Evolutionary conservation across 2,329 filamentous ascomycete genomes (phyloP), one percentile per base, ranked within the genome.

Genomic region (Aspergillus luchuensis): DNA sequence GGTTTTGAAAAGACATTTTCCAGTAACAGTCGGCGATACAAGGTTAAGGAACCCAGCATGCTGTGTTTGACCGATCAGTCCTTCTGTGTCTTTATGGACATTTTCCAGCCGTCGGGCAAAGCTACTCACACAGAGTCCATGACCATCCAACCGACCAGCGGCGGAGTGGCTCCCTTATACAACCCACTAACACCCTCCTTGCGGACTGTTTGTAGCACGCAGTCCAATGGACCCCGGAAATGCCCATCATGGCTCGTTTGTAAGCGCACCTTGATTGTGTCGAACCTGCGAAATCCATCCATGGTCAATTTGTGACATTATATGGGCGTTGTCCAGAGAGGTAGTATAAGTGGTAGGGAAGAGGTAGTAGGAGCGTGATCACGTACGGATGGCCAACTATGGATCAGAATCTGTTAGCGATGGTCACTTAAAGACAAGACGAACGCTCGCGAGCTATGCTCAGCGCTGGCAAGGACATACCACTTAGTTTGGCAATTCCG

Each of bases 81-180:
- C 7, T 10, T 15, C 17, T 38, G 17, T 33, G 33, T 54, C 23
- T 21, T 8, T 36, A 28, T 30, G 8, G 8, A 7, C 11, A 5
- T 7, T 15, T 23, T 36, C 33, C 10, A n/a, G 21, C 13, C 17
- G 10, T 4, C 21, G 5, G 2, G 36, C 41, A 36, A 6, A 8
- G 15, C 15, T 8, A 65, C 78, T 66, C 75, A 84, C 80, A 89
- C 75, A 57, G 84, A 87, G 80, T 99, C 95, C 94, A 98, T 98
- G 72, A 96, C 91, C 90, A 98, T 97, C 95, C 95, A 98, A 69
- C 95, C 95, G 55, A 97, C 87, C 52, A 98, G 82, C 56, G 95
- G 95, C 58, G 94, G 94, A 28, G 91, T 91, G 10, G 92, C 92
- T 70, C 94, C 93, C 80, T 98, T 99, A 84, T 98, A 99, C 45